Conservation (phyloP, 352 stramenopile species). For the Thraustochytrium sp. region DNA sequence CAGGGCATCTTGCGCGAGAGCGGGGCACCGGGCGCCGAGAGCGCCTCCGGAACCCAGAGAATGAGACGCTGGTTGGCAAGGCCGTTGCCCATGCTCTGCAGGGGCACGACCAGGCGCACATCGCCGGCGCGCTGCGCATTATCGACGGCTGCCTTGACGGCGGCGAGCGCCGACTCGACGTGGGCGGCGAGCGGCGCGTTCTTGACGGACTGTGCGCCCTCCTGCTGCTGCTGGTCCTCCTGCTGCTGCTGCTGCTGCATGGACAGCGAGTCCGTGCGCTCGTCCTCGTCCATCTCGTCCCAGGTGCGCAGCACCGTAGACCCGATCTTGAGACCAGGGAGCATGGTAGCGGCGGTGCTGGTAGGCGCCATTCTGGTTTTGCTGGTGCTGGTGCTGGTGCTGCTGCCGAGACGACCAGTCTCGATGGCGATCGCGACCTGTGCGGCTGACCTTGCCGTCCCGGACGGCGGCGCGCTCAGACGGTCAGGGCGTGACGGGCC, state of each 20-base stretch:
- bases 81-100: slow-evolving; percentile 20
- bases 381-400: too few relatives aligned
- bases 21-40: background rate
- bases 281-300: background rate
- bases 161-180: background rate
- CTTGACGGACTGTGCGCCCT: background rate
- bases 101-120: background rate
- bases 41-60: background rate
- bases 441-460: too few relatives aligned
- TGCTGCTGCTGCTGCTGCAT: background rate
- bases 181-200: background rate
- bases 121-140: background rate
- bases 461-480: too few relatives aligned
- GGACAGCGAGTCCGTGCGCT: background rate
- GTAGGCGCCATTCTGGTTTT: too few relatives aligned
- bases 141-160: background rate
- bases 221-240: background rate
- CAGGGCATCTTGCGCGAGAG: background rate
- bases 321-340: too few relatives aligned
- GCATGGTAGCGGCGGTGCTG: too few relatives aligned
- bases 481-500: too few relatives aligned
- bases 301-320: too few relatives aligned
- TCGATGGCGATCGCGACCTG: too few relatives aligned
- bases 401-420: too few relatives aligned
- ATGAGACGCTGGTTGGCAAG: background rate